phyloP scores from a whole-genome alignment of 768 basidiomycete species.

The Sporobolomyces phaffii region DNA sequence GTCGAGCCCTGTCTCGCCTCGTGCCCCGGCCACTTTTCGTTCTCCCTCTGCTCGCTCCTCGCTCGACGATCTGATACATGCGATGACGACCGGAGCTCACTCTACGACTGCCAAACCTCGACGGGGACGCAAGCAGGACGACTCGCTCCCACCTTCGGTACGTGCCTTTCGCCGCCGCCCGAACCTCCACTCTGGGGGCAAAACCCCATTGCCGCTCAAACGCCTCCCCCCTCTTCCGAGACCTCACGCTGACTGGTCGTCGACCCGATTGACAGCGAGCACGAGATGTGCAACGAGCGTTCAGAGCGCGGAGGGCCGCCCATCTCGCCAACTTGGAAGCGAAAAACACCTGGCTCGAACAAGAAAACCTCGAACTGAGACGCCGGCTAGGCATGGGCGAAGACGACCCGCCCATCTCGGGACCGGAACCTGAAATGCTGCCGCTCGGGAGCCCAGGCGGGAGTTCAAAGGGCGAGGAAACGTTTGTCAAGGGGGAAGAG shows the following conservation, averaged over 20 bases:
- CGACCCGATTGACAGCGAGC: conserved; percentile 44
- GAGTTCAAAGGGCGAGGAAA: conserved; percentile 4
- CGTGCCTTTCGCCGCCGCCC: neutral
- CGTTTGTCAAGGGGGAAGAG: conserved; percentile 1
- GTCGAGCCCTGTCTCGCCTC: too few species aligned
- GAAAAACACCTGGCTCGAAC: conserved; percentile 73
- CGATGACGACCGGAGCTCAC: neutral
- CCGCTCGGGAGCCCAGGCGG: neutral
- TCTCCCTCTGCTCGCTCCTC: neutral
- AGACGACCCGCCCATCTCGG: conserved; percentile 63
- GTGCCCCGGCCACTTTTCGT: neutral
- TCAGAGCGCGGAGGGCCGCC: conserved; percentile 78
- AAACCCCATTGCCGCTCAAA: neutral
- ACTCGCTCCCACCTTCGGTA: conserved; percentile 22
- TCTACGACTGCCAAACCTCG: neutral
- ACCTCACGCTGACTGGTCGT: neutral
- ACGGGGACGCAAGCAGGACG: conserved; percentile 30
- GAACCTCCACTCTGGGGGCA: neutral
- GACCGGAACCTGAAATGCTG: neutral
- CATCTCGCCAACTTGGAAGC: conserved; percentile 77
- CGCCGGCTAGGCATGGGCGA: conserved; percentile 67
- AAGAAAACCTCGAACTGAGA: conserved; percentile 70
- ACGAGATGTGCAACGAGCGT: conserved; percentile 80
- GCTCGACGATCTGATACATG: too few species aligned
- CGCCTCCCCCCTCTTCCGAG: neutral